Evolutionary conservation across 2,329 filamentous ascomycete species (phyloP).

Genomic region (Ophiostoma novo-ulmi): DNA sequence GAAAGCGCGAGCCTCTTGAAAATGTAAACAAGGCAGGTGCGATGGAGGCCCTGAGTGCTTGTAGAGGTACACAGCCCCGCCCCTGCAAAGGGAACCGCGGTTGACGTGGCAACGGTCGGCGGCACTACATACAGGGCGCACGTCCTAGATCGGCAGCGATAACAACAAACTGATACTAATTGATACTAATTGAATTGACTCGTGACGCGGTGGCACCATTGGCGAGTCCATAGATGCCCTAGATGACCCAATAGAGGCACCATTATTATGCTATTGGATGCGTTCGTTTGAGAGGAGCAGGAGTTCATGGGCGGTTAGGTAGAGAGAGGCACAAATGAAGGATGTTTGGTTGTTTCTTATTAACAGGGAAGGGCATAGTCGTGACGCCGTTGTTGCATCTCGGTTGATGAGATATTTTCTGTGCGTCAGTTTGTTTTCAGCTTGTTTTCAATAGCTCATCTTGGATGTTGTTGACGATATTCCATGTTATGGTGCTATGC

Average conservation of each 20-base stretch:
- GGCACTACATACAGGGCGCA: conserved; percentile 23
- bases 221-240: background rate
- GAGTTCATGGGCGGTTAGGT: background rate
- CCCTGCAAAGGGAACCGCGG: conserved; percentile 5
- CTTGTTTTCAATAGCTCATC: background rate
- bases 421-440: background rate
- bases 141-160: conserved; percentile 10
- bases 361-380: background rate
- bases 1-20: conserved; percentile 21
- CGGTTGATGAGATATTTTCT: background rate
- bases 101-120: conserved; percentile 25
- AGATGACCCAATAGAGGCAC: background rate
- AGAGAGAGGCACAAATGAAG: background rate
- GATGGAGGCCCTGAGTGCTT: conserved; percentile 9
- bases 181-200: background rate
- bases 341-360: conserved; percentile 7
- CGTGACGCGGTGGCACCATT: conserved; percentile 14
- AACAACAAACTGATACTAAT: background rate
- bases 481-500: background rate
- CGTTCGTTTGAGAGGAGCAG: background rate
- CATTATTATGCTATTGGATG: background rate
- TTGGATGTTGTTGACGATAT: background rate
- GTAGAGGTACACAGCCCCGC: conserved; percentile 19
- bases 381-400: background rate
- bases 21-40: conserved; percentile 29